A percentile compares a stretch with the other conserved stretches of the same genome.
Conservation (phyloP, 495 filamentous ascomycete genomes). For the Penicillium egyptiacum region DNA sequence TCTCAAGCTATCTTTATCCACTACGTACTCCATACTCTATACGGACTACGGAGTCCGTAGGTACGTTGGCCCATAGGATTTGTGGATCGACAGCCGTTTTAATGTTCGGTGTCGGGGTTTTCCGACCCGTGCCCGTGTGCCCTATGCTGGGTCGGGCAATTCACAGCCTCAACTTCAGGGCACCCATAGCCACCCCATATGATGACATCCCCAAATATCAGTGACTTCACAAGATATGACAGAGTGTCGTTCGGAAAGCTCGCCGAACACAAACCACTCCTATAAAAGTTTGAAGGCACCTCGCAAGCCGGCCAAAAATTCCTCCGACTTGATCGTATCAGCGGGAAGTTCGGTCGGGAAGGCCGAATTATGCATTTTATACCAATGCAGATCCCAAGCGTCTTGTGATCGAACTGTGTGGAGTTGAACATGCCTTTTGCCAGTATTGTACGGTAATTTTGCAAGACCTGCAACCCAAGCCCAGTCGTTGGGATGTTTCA, state of each 20-base stretch:
- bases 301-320: not conserved
- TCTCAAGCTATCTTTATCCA: not conserved
- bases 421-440: not conserved
- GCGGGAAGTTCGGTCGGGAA: not conserved
- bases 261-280: not conserved
- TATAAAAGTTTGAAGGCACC: not conserved
- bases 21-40: not conserved
- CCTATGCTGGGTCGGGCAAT: not conserved
- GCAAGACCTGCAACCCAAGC: not conserved
- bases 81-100: not conserved
- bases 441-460: not conserved
- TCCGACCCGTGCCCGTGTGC: not conserved
- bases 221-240: not conserved
- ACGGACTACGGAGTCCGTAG: not conserved
- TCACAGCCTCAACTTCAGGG: conserved; percentile 5
- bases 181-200: not conserved
- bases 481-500: not conserved
- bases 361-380: not conserved
- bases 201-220: not conserved
- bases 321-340: not conserved
- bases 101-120: not conserved
- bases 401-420: not conserved
- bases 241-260: not conserved
- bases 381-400: not conserved
- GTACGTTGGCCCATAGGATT: not conserved